phyloP scores from a whole-genome alignment of 345 rosid species.

The Stellera chamaejasme region DNA sequence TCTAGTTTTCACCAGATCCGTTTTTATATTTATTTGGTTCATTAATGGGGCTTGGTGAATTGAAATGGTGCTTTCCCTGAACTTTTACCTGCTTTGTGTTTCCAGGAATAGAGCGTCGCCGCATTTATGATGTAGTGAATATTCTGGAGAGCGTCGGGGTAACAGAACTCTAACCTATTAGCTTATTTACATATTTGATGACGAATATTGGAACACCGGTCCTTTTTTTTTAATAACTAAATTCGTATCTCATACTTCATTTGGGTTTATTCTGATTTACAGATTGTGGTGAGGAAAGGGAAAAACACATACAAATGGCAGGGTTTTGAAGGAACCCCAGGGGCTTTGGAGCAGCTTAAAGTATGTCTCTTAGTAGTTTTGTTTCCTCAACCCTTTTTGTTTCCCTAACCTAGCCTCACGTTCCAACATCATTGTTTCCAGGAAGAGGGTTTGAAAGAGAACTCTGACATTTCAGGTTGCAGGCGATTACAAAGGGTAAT shows the following conservation, averaged over 20 bases:
- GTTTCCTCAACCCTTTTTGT: no score
- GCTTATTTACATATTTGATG: no score
- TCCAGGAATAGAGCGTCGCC: slow-evolving; percentile 69
- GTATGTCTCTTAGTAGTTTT: slow-evolving; percentile 19
- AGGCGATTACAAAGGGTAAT: slow-evolving; percentile 35
- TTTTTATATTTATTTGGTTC: neutral
- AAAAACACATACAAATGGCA: slow-evolving; percentile 75
- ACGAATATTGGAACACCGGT: no score
- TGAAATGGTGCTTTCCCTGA: neutral
- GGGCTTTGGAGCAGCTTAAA: slow-evolving; percentile 43
- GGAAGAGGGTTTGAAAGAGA: slow-evolving; percentile 56
- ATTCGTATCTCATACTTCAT: slow-evolving; percentile 12
- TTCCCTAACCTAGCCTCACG: no score
- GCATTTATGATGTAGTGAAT: slow-evolving; percentile 78
- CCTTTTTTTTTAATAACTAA: neutral
- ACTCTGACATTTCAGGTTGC: slow-evolving; percentile 28
- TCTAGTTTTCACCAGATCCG: neutral
- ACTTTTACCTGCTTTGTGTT: slow-evolving; percentile 3
- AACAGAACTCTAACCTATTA: slow-evolving; percentile 4
- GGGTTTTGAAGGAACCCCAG: slow-evolving; percentile 66
- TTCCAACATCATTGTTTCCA: slow-evolving; percentile 17
- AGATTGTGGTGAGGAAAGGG: slow-evolving; percentile 71
- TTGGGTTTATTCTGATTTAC: slow-evolving; percentile 8
- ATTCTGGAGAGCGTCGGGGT: slow-evolving; percentile 76
- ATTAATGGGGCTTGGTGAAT: neutral